phyloP scores from a whole-genome alignment of 257 asterid genomes.

The Scutellaria baicalensis region DNA sequence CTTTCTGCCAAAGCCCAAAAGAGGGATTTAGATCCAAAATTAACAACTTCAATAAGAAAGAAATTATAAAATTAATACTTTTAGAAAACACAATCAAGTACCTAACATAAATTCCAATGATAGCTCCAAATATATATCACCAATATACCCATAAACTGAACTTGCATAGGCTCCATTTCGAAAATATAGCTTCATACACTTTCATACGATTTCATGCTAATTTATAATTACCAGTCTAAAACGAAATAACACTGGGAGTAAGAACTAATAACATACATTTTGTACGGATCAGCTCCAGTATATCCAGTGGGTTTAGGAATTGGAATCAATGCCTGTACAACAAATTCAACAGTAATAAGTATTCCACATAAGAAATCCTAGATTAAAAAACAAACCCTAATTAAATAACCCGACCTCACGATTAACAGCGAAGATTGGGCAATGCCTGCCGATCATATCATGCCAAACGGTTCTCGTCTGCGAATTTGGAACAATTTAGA shows the following conservation, averaged over 20 bases:
- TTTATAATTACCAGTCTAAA: background rate
- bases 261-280: slow-evolving; percentile 47
- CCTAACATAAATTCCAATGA: background rate
- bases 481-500: background rate
- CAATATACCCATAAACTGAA: no score
- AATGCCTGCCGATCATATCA: slow-evolving; percentile 93
- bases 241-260: background rate
- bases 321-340: slow-evolving; percentile 70
- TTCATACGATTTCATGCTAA: background rate
- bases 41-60: background rate
- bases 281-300: slow-evolving; percentile 95
- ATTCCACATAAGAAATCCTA: background rate
- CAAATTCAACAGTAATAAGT: background rate
- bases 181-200: background rate
- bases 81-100: background rate
- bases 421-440: slow-evolving; percentile 83
- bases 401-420: slow-evolving; percentile 66
- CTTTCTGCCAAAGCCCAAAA: background rate
- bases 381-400: slow-evolving; percentile 11
- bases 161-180: background rate
- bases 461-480: slow-evolving; percentile 94
- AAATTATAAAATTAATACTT: background rate
- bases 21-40: background rate
- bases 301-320: slow-evolving; percentile 84
- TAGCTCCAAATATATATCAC: no score